phyloP scores from a whole-genome alignment of 805 yeast species.

The Candida montana region DNA sequence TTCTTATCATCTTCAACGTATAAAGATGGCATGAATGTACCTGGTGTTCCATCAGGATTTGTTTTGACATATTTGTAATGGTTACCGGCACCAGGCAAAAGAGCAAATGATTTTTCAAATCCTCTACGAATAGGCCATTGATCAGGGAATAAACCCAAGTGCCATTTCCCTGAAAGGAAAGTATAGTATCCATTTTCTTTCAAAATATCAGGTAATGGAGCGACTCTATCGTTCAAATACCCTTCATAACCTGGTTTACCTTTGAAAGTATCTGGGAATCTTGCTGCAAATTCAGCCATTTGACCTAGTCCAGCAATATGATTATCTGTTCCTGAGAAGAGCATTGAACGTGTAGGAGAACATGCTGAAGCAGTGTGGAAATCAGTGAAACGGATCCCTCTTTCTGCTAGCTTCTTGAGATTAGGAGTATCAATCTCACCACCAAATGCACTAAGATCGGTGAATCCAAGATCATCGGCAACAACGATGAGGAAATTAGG shows the following conservation, averaged over 20 bases:
- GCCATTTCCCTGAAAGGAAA: conserved; percentile 57
- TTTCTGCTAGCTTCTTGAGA: conserved; percentile 36
- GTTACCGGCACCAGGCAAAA: conserved; percentile 55
- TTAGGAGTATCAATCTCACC: conserved; percentile 56
- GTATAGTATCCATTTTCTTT: conserved; percentile 41
- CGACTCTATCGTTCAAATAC: conserved; percentile 44
- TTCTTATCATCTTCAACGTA: conserved; percentile 26
- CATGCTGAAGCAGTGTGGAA: conserved; percentile 63
- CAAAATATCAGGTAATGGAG: conserved; percentile 47
- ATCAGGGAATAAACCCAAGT: conserved; percentile 44
- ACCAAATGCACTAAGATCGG: conserved; percentile 49
- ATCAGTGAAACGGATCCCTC: conserved; percentile 48
- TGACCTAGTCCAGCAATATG: conserved; percentile 58
- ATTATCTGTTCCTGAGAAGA: conserved; percentile 56
- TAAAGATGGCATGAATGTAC: conserved; percentile 7
- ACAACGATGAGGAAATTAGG: conserved; percentile 46
- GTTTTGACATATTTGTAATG: conserved; percentile 37
- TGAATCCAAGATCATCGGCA: conserved; percentile 59
- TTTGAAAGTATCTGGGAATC: conserved; percentile 32
- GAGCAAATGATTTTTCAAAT: conserved; percentile 43
- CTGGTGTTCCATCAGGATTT: conserved; percentile 5
- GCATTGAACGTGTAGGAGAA: conserved; percentile 59
- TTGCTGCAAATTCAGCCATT: conserved; percentile 42
- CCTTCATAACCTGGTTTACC: conserved; percentile 55
- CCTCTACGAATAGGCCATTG: conserved; percentile 46